A percentile compares a stretch with the other conserved stretches of the same genome.
These are phyloP conservation scores for Picea glauca DNA, from an alignment of 75 land plant species.

Conservation along the genomic window DNA sequence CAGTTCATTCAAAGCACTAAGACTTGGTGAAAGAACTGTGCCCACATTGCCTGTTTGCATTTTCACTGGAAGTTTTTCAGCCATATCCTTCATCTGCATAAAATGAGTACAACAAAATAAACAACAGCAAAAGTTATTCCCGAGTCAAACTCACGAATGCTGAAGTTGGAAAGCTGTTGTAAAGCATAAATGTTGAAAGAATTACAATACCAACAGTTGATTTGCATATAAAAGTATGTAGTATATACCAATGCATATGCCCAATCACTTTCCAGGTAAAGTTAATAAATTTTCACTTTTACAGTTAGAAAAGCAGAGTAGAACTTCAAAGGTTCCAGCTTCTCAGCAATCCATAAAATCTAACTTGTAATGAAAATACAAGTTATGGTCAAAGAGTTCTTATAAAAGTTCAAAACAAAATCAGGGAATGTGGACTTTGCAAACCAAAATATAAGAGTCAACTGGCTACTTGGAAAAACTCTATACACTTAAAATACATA, in stretches of 20 bases:
- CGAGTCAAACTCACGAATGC: background rate
- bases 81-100: constrained; percentile 52
- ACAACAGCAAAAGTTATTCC: background rate
- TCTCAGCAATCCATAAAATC: no score
- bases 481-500: no score
- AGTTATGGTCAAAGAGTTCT: no score
- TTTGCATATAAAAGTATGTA: background rate
- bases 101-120: background rate
- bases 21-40: constrained; percentile 9
- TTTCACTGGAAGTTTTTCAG: constrained; percentile 35
- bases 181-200: no score
- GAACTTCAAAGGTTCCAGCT: no score
- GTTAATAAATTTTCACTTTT: background rate
- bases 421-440: no score
- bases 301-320: background rate
- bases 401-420: no score
- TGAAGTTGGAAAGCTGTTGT: background rate
- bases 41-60: constrained; percentile 17
- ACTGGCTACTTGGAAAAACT: no score
- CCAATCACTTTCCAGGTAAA: background rate
- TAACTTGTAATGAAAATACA: no score
- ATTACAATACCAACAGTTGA: background rate
- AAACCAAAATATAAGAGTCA: no score
- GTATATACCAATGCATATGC: background rate
- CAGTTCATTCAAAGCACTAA: constrained; percentile 10